phyloP scores from a whole-genome alignment of 2,329 filamentous ascomycete species.

The Hypomyces perniciosus region DNA sequence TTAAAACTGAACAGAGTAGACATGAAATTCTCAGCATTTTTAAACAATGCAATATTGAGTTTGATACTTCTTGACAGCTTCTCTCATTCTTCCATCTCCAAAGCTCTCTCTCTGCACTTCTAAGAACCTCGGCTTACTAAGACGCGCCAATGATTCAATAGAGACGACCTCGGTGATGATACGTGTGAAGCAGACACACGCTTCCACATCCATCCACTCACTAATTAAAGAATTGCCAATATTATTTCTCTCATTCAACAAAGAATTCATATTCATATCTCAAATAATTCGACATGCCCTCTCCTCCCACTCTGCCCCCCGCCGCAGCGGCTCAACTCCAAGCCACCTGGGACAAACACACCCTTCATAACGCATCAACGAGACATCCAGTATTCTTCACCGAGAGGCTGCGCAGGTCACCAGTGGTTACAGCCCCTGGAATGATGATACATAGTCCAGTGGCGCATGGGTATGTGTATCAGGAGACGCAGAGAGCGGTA shows the following conservation, averaged over 20 bases:
- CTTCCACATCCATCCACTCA: neutral
- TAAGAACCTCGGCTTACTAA: constrained; percentile 14
- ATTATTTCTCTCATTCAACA: neutral
- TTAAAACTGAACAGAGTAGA: neutral
- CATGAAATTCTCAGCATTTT: neutral
- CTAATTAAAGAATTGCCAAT: neutral
- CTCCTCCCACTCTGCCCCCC: constrained; percentile 1
- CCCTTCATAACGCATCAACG: constrained; percentile 48
- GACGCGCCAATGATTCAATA: neutral
- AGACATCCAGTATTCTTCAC: constrained; percentile 76
- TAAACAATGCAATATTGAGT: too few relatives aligned
- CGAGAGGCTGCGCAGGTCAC: constrained; percentile 50
- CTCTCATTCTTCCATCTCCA: neutral
- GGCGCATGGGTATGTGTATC: constrained; percentile 56
- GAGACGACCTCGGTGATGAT: neutral
- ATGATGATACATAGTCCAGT: constrained; percentile 39
- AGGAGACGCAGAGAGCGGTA: constrained; percentile 33
- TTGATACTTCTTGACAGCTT: neutral
- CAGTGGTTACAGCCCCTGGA: constrained; percentile 29
- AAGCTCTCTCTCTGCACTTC: too few relatives aligned
- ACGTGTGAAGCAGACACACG: neutral
- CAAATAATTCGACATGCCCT: neutral
- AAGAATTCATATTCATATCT: neutral
- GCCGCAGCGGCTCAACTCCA: constrained; percentile 16
- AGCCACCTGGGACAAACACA: constrained; percentile 22